A percentile compares a stretch with the other conserved stretches of the same genome.
Evolutionary conservation across 805 yeast genomes (phyloP).

Genomic region (Hanseniaspora valbyensis): DNA sequence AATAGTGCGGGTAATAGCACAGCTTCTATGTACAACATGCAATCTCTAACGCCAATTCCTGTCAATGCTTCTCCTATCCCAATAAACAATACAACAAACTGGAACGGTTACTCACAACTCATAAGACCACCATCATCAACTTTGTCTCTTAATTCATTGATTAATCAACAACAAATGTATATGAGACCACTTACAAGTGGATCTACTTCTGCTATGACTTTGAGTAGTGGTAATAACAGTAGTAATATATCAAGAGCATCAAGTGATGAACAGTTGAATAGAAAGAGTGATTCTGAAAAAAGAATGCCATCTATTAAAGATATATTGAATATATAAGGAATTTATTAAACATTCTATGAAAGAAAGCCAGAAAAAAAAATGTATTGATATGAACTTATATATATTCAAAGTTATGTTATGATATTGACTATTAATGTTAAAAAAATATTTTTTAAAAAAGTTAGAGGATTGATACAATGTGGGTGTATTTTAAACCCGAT

Average conservation of each 20-base stretch:
- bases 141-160: not conserved
- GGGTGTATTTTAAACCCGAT: no score
- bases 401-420: no score
- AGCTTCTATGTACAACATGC: not conserved
- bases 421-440: no score
- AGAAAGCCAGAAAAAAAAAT: no score
- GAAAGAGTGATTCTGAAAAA: not conserved
- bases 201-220: no score
- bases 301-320: conserved; percentile 11
- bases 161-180: no score
- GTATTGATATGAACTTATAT: no score
- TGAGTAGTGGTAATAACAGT: not conserved
- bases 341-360: no score
- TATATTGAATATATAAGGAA: not conserved
- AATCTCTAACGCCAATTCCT: conserved; percentile 3
- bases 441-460: no score
- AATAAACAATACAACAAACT: not conserved
- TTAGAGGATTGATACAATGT: no score
- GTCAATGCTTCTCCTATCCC: not conserved
- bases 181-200: no score
- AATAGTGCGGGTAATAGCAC: not conserved
- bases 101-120: not conserved
- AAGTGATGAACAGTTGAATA: not conserved
- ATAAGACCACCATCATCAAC: not conserved
- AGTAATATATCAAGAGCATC: not conserved